Evolutionary conservation across 345 rosid genomes (phyloP), one percentile per base, ranked within the genome.

Genomic region (Toxicodendron radicans): DNA sequence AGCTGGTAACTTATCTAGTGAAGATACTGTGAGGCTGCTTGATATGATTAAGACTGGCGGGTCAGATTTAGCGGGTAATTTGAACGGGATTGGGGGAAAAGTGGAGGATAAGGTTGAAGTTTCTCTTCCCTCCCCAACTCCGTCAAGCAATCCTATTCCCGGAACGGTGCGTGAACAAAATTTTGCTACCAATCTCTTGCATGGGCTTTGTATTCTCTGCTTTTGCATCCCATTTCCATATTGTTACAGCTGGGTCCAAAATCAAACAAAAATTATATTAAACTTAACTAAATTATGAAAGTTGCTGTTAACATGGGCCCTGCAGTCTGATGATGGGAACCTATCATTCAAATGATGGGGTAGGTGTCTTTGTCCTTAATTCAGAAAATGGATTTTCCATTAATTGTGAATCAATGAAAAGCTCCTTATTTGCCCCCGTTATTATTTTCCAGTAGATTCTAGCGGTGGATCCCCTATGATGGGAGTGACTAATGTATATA

Each of bases 111-210:
- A 79, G 68, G 91, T 85, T 64, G 93, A 90, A 87, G 97, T 91
- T 62, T 93, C 98, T 73, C 98, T 92, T 78, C 99, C 98, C 46
- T 91, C 98, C 46, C 98, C 98, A 49, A 95, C 99, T 59, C 99
- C 98, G 41, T 79, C 97, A 1, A 83, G 83, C 87, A 87, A 90
- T 83, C 88, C 94, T 69, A 87, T 88, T 84, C 88, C 94, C 66
- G 95, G 89, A 91, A 95, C 85, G 97, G 99, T 93, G 95, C 91
- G 98, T 94, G 54, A 82, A 65, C 82, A 78, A 74, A 74, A 72
- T 74, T 75, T 48, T 75, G 73, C 79, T 72, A 71, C 61, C 63
- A 71, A 66, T 73, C 69, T 76, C 45, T 51, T 51, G 54, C 54
- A 14, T 4, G 54, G 16, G n/a, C 12, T 51, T 13, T 43, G 77